Conservation (phyloP, 768 basidiomycete genomes). For the Udeniomyces megalosporus region DNA sequence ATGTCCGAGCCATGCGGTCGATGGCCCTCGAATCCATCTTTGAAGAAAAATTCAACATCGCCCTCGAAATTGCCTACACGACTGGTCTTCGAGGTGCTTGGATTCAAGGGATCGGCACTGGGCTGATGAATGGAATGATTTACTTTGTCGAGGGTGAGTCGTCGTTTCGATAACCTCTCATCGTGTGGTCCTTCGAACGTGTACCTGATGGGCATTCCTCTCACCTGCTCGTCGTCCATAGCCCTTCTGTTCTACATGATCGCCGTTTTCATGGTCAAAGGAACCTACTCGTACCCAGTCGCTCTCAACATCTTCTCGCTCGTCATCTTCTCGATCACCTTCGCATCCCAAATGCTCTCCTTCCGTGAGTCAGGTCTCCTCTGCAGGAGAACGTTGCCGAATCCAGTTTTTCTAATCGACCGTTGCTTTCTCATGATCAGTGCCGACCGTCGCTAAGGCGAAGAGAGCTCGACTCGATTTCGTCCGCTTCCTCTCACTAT, state of each 20-base stretch:
- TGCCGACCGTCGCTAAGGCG: conserved; percentile 71
- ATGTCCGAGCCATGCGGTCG: conserved; percentile 68
- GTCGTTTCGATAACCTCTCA: neutral
- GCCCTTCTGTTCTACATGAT: conserved; percentile 84
- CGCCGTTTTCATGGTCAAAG: conserved; percentile 62
- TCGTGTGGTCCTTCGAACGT: neutral
- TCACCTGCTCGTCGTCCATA: conserved; percentile 13
- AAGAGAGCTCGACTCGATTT: conserved; percentile 70
- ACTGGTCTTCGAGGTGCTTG: conserved; percentile 69
- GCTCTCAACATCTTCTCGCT: conserved; percentile 83
- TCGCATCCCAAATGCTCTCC: conserved; percentile 77
- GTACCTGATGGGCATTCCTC: too few species aligned
- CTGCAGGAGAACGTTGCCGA: neutral
- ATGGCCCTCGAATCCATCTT: conserved; percentile 72
- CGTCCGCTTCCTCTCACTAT: conserved; percentile 46
- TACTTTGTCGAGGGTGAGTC: conserved; percentile 57
- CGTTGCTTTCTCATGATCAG: conserved; percentile 27
- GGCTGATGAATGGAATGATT: conserved; percentile 63
- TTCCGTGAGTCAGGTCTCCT: conserved; percentile 50
- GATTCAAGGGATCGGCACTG: conserved; percentile 67
- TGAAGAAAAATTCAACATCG: conserved; percentile 47
- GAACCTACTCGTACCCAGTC: conserved; percentile 67
- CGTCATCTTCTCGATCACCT: conserved; percentile 82
- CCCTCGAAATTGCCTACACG: conserved; percentile 43
- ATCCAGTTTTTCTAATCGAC: conserved; percentile 33